Conservation (phyloP, 768 basidiomycete species). For the Pulveroboletus sp. region DNA sequence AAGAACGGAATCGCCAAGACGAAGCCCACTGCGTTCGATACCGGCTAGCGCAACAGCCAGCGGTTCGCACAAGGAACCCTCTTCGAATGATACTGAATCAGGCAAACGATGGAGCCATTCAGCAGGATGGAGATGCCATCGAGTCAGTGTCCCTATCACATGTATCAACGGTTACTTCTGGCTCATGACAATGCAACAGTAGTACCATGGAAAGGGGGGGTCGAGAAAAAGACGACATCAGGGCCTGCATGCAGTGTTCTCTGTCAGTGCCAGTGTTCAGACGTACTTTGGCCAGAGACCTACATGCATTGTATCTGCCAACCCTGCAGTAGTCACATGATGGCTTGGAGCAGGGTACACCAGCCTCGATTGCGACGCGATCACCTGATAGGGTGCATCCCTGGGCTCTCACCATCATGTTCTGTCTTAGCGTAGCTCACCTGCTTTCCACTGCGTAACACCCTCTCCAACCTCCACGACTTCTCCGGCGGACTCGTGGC, state of each 20-base stretch:
- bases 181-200: background rate
- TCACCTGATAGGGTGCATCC: conserved; percentile 43
- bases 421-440: conserved; percentile 27
- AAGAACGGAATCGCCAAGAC: conserved; percentile 61
- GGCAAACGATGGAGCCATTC: conserved; percentile 69
- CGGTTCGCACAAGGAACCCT: conserved; percentile 67
- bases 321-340: conserved; percentile 59
- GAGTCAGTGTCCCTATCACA: conserved; percentile 52
- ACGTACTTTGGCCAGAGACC: background rate
- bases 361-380: conserved; percentile 67
- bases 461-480: conserved; percentile 63
- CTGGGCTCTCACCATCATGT: background rate
- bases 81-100: conserved; percentile 59
- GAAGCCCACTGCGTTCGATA: conserved; percentile 60
- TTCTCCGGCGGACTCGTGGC: conserved; percentile 70
- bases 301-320: conserved; percentile 65
- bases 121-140: conserved; percentile 66
- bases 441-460: conserved; percentile 63
- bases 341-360: conserved; percentile 64
- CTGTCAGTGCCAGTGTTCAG: background rate
- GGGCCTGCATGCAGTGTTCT: conserved; percentile 28
- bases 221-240: conserved; percentile 64
- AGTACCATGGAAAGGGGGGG: conserved; percentile 65
- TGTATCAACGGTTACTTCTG: background rate
- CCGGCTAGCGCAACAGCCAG: conserved; percentile 66